Percentiles rank a stretch among this genome's conserved stretches.
phyloP scores from a whole-genome alignment of 1,139 yeast genomes.

The Hemisphaericaspora subhashii region DNA sequence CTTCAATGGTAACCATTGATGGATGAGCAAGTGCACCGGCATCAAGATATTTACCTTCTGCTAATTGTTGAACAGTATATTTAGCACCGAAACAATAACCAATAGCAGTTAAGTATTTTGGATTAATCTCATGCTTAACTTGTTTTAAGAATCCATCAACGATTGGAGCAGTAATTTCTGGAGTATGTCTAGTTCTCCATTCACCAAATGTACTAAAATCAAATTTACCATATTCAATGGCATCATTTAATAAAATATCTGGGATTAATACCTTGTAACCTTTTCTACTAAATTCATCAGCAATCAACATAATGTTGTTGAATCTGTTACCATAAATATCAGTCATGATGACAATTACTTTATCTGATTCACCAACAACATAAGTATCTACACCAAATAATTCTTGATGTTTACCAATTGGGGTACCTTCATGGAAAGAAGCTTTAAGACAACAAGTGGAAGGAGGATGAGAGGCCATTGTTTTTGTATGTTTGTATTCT shows the following conservation, averaged over 20 bases:
- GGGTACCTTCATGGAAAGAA: conserved; percentile 50
- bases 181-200: conserved; percentile 59
- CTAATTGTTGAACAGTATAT: conserved; percentile 54
- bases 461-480: conserved; percentile 58
- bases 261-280: conserved; percentile 69
- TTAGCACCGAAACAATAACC: conserved; percentile 91
- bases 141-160: conserved; percentile 43
- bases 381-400: conserved; percentile 57
- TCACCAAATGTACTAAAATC: conserved; percentile 23
- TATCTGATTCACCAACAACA: conserved; percentile 48
- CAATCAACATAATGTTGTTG: conserved; percentile 59
- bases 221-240: conserved; percentile 19
- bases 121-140: conserved; percentile 44
- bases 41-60: conserved; percentile 47
- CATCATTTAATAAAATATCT: conserved; percentile 66
- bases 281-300: conserved; percentile 62
- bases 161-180: conserved; percentile 42
- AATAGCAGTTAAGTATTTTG: conserved; percentile 55
- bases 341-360: conserved; percentile 58
- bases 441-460: conserved; percentile 48
- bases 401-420: conserved; percentile 43
- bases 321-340: conserved; percentile 67
- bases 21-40: conserved; percentile 83
- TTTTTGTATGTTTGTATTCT: conserved; percentile 5
- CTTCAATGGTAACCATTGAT: conserved; percentile 64